Evolutionary conservation across 1,284 basidiomycete genomes (phyloP).

Genomic region (Kwoniella shivajii): DNA sequence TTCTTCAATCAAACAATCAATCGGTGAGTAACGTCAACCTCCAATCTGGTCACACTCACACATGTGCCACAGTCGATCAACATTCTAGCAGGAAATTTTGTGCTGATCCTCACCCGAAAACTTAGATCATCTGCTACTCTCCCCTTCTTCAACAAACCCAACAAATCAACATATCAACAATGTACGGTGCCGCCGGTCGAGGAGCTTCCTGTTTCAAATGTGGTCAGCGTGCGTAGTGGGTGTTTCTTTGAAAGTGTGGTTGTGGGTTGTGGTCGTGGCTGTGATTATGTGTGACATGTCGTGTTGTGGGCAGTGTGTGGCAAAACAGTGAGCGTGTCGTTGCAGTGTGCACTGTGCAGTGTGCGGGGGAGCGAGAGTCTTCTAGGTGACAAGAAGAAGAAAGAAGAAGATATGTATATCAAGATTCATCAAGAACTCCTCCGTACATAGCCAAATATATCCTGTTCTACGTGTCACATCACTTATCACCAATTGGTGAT

Average conservation of each 20-base stretch:
- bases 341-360: constrained; percentile 17
- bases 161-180: constrained; percentile 28
- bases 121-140: constrained; percentile 3
- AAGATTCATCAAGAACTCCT: constrained; percentile 26
- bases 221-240: constrained; percentile 48
- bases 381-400: constrained; percentile 12
- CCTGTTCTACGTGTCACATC: background rate
- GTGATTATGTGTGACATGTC: constrained; percentile 19
- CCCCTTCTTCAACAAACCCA: background rate
- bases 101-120: too few relatives aligned
- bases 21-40: constrained; percentile 1
- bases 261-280: constrained; percentile 31
- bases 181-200: constrained; percentile 44
- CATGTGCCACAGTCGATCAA: too few relatives aligned
- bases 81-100: too few relatives aligned
- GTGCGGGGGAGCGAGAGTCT: constrained; percentile 39
- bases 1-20: constrained; percentile 4
- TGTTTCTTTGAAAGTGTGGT: constrained; percentile 24
- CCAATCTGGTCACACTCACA: background rate
- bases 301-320: constrained; percentile 11
- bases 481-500: background rate
- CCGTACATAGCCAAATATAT: constrained; percentile 19
- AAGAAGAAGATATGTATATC: constrained; percentile 22
- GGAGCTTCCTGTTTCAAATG: constrained; percentile 54
- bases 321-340: background rate